These are phyloP conservation scores for Dendrobium nobile DNA, from an alignment of 106 monocot species.

Conservation along the genomic window DNA sequence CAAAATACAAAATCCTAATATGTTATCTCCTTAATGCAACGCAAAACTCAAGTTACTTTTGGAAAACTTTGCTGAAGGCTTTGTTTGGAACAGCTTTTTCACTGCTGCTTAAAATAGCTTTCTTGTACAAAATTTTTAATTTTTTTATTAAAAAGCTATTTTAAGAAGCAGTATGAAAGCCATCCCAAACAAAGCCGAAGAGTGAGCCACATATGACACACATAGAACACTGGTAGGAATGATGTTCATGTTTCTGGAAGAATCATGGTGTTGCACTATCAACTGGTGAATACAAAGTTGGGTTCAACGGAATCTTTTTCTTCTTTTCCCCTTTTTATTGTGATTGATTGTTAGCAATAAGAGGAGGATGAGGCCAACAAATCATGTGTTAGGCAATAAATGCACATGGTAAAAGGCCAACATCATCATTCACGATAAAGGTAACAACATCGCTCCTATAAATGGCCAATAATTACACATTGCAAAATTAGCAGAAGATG, in stretches of 20 bases:
- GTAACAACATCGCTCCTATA: background rate
- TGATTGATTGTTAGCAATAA: background rate
- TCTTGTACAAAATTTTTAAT: too few species aligned
- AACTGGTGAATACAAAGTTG: background rate
- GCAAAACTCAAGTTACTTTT: background rate
- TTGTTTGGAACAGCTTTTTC: too few species aligned
- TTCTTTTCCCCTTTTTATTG: background rate
- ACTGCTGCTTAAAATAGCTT: too few species aligned
- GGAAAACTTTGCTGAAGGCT: background rate
- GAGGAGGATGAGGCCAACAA: background rate
- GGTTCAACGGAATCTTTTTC: background rate
- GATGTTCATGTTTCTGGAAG: background rate
- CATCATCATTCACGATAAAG: background rate
- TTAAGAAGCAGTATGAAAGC: too few species aligned
- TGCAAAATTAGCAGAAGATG: background rate
- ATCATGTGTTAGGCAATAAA: constrained; percentile 1
- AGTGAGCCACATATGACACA: background rate
- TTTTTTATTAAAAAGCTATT: too few species aligned
- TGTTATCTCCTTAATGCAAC: background rate
- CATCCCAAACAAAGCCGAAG: too few species aligned
- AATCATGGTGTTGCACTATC: background rate
- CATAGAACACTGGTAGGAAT: background rate
- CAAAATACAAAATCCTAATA: background rate
- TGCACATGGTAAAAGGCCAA: background rate
- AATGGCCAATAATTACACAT: background rate